Evolutionary conservation across 2,329 filamentous ascomycete species (phyloP), one percentile per base, ranked within the genome.

Genomic region (Sphaerulina populicola): DNA sequence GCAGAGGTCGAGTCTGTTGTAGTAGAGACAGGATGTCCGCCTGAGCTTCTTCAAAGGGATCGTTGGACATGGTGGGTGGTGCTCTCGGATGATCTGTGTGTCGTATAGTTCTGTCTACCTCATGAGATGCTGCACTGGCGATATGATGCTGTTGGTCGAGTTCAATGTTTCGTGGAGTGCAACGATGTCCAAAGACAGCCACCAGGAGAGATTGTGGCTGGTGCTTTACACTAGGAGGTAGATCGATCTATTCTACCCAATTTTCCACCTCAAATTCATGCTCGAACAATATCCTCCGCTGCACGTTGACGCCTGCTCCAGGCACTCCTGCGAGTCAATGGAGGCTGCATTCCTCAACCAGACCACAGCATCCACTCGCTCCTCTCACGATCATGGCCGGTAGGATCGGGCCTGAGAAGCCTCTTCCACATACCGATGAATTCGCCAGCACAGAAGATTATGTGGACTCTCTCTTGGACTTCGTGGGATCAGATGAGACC

Each of bases 11-110:
- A 47, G 88, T 86, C 11, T 81, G 81, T 59, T 85, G 79, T 57
- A 98, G 82, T 55, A 94, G 86, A 57, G 82, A 74, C 60, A 94
- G 83, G 60, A 97, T 88, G 72, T 98, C 93, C 71, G 71, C 68
- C 61, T 76, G 74, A 35, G 75, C 74, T 58, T 74, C 71, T 53
- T 74, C 66, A 62, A 76, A 77, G 29, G 74, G 74, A 58, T 77
- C 74, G 56, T 73, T 66, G 14, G 68, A 60, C 58, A 59, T 59
- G 21, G 30, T 53, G 18, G 10, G 18, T 29, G 30, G 15, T n/a
- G 29, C 27, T 23, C n/a, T n/a, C 9, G 11, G 30, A 12, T n/a
- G 14, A 21, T 10, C 33, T 38, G 46, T 38, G 33, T 37, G 18
- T 9, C 10, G 31, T 43, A n/a, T 9, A n/a, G 21, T 31, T 14